Evolutionary conservation across 441 rosid genomes (phyloP), one percentile per base, ranked within the genome.

Genomic region (Aquilaria agallochum): DNA sequence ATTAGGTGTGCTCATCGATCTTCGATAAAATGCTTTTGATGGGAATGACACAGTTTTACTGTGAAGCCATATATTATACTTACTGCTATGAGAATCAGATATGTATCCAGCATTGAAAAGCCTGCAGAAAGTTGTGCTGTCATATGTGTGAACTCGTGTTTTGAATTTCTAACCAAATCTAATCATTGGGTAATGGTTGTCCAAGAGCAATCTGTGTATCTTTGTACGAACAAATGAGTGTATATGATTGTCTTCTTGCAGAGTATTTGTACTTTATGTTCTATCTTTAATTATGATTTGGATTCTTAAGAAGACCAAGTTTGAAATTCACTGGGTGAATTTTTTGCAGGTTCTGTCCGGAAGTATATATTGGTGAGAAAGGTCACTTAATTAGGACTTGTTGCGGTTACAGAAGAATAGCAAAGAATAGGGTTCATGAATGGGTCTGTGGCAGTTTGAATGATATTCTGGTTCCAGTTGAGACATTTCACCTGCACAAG

Each of bases 341-440:
- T 57, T 58, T 46, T 69, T 76, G 68, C 78, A 90, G 97, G 79
- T 89, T 89, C 63, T 91, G 96, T 67, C 69, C 94, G 1, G 96
- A 91, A 69, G 94, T 87, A 11, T 84, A 68, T 75, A 56, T 91
- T 56, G 94, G 97, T 11, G 86, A 87, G 74, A 67, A 77, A 63
- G 96, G 97, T 14, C 99, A 94, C 69, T 67, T 85, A 67, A 83
- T 94, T 70, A 83, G 82, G 59, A 89, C 92, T 50, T 91, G 97
- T 49, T 60, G 73, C 53, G 94, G 97, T 36, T 86, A 76, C 55
- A 74, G 63, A 73, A 78, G 84, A 9, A 75, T 77, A 54, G 82
- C 79, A 31, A 91, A 83, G 74, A 82, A 75, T 10, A 70, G 79
- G 55, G 78, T 84, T 68, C 99, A 94, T 11, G 94, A 89, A 79